Conservation (phyloP, 2,329 filamentous ascomycete genomes). For the Dactylellina parvicollis region DNA sequence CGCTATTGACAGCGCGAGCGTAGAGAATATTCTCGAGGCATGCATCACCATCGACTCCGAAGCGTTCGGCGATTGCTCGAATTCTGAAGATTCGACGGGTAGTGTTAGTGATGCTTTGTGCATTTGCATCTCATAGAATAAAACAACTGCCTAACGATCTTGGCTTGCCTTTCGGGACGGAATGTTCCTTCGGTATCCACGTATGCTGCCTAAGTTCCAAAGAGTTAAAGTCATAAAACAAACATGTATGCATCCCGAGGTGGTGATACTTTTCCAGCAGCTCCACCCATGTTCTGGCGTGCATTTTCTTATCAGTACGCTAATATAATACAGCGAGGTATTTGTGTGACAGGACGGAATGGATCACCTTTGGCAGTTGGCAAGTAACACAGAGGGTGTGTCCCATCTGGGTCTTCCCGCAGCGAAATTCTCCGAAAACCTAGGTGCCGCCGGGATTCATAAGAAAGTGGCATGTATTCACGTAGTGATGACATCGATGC, state of each 20-base stretch:
- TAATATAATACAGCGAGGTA: background rate
- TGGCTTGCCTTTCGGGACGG: constrained; percentile 67
- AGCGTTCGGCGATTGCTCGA: constrained; percentile 46
- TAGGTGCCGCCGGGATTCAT: constrained; percentile 28
- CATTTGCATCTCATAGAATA: background rate
- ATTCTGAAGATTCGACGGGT: constrained; percentile 11
- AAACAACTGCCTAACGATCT: background rate
- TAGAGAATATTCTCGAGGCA: constrained; percentile 75
- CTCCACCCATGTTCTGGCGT: constrained; percentile 69
- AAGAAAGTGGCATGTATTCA: background rate
- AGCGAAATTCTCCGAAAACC: constrained; percentile 71
- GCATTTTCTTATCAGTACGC: constrained; percentile 45
- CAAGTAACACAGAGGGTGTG: constrained; percentile 75
- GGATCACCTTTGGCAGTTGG: constrained; percentile 64
- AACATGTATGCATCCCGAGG: background rate
- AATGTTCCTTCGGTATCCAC: constrained; percentile 76
- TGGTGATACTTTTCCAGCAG: constrained; percentile 70
- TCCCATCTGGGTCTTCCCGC: constrained; percentile 75
- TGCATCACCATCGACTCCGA: constrained; percentile 66
- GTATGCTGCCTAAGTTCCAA: constrained; percentile 64
- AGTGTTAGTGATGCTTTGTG: background rate
- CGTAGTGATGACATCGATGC: background rate
- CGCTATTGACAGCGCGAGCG: constrained; percentile 72
- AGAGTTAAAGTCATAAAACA: background rate
- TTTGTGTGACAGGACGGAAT: background rate